Evolutionary conservation across 495 filamentous ascomycete species (phyloP), one percentile per base, ranked within the genome.

Genomic region (Penicillium alfredii): DNA sequence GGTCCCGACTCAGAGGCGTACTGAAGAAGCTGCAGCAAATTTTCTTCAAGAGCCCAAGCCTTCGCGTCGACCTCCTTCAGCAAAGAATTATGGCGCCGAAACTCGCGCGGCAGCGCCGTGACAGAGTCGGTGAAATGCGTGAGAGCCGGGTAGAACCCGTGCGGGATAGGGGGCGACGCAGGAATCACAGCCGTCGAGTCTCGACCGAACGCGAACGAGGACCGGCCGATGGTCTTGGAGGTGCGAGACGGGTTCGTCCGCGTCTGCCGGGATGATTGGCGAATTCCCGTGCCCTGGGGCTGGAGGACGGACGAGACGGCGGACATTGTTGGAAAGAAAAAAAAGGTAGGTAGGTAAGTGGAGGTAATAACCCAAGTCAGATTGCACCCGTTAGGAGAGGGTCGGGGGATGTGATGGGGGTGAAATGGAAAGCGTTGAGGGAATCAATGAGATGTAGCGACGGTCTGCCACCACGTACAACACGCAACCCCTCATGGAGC

Each of bases 51-150:
- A 4, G 69, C 72, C 63, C 69, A 73, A 9, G 70, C 69, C 46
- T 99, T 99, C 32, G 92, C 90, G 66, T 99, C 93, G 20, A 96
- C 92, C 60, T 99, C 92, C 49, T 94, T 94, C 33, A 99, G 68
- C 28, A 96, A 73, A 4, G 88, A 92, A 53, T 94, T 94, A 58
- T 99, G 90, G 42, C 87, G 76, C 38, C 94, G 85, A 35, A 94
- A 86, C 55, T 99, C 92, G 55, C 87, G 85, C 6, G 92, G 92
- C 4, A 99, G 79, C 15, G 93, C 90, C 12, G 84, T 82, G 48
- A 96, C 85, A 30, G 88, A 79, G 60, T 97, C 88, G 38, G 89
- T 83, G 61, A 97, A 99, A 64, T 90, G 84, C 17, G 86, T 88
- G 42, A 96, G 82, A 15, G 88, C 93, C 34, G 92, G 93, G 49